A percentile compares a stretch with the other conserved stretches of the same genome.
phyloP scores from a whole-genome alignment of 768 basidiomycete genomes.

The Collybiopsis confluens region DNA sequence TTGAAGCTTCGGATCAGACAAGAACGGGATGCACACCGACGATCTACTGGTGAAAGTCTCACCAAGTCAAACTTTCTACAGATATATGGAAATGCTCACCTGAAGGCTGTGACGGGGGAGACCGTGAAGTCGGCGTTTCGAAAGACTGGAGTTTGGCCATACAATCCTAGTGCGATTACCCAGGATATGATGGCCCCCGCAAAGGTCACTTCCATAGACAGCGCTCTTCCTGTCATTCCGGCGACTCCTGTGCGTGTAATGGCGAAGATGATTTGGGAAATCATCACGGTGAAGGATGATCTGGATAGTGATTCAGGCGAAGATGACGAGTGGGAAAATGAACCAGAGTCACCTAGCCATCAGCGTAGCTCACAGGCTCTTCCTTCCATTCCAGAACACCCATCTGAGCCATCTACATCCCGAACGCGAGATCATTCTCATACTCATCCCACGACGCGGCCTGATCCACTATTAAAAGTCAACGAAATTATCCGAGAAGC shows the following conservation, averaged over 20 bases:
- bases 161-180: conserved; percentile 23
- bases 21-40: too few species aligned
- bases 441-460: too few species aligned
- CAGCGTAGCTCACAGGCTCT: not conserved
- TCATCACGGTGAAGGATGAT: not conserved
- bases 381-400: not conserved
- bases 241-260: not conserved
- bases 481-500: not conserved
- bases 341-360: not conserved
- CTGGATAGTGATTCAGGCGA: not conserved
- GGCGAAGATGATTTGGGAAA: not conserved
- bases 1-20: conserved; percentile 6
- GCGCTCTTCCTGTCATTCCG: not conserved
- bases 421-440: not conserved
- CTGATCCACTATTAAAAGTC: too few species aligned
- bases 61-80: too few species aligned
- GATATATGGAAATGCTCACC: too few species aligned
- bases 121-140: conserved; percentile 17
- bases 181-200: conserved; percentile 27
- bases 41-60: too few species aligned
- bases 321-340: not conserved
- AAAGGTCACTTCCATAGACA: conserved; percentile 7
- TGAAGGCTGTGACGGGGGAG: too few species aligned
- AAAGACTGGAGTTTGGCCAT: conserved; percentile 29
- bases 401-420: conserved; percentile 1